A percentile compares a stretch with the other conserved stretches of the same genome.
Evolutionary conservation across 2,329 filamentous ascomycete species (phyloP).

Genomic region (Verticillium tricorpus): DNA sequence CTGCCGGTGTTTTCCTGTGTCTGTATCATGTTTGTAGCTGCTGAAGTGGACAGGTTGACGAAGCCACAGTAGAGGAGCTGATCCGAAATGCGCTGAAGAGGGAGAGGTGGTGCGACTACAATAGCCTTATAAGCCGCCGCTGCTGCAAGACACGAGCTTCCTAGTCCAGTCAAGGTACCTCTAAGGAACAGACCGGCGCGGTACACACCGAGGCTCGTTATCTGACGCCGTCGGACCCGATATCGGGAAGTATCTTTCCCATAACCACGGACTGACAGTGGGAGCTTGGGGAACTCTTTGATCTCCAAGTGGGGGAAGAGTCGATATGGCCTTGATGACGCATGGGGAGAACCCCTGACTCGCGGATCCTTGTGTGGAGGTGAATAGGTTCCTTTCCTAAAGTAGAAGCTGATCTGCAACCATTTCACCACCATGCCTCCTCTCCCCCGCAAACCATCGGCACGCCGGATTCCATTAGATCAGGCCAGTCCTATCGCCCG

Average conservation of each 20-base stretch:
- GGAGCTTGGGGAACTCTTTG: background rate
- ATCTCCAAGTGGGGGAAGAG: background rate
- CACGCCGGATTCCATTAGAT: background rate
- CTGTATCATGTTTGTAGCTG: background rate
- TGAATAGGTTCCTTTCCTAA: slow-evolving; percentile 16
- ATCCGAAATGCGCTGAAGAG: background rate
- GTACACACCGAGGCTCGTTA: background rate
- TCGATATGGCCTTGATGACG: background rate
- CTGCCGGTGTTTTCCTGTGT: background rate
- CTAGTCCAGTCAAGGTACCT: background rate
- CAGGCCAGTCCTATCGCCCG: slow-evolving; percentile 17
- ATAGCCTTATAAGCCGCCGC: background rate
- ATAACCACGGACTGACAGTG: background rate
- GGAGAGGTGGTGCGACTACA: no score
- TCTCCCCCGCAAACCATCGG: slow-evolving; percentile 14
- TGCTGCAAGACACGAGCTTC: background rate
- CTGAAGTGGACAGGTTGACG: no score
- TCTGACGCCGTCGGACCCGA: background rate
- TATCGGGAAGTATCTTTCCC: background rate
- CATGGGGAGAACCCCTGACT: background rate
- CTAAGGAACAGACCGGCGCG: background rate
- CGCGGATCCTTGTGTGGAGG: background rate
- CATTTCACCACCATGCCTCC: background rate
- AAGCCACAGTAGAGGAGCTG: background rate
- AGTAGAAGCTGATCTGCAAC: background rate